Base-by-base conservation (phyloP, 1,284 basidiomycete genomes). In the Pyrrhoderma noxium region DNA sequence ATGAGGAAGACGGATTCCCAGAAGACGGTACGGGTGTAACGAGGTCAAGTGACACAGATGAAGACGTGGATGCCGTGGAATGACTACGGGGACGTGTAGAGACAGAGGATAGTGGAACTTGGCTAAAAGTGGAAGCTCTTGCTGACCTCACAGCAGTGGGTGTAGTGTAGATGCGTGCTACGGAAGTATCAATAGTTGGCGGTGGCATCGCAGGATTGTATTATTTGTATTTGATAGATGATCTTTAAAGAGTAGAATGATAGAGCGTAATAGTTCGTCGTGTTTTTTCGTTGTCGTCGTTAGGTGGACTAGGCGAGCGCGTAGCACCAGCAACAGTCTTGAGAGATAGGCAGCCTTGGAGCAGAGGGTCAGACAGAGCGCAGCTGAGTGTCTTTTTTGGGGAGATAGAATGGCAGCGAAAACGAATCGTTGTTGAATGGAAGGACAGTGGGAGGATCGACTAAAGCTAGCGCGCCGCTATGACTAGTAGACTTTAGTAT, bases 21-120 rank as follows among this genome's bases (percentile, higher is more conserved):
- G 79, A 79, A 13, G 73, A 71, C 25, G 77, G 72, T 25, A 65
- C 61, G 3, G 78, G 78, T 27, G 80, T 80, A 39, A 75, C 63
- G 46, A 76, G 66, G 27, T 77, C 77, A 38, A 77, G 62, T 4
- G 77, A 77, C 11, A 80, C 81, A 37, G 70, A 63, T 11, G 81
- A 82, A 37, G 70, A 63, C 3, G 75, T 69, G 13, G 81, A 82
- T 13, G 76, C 74, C 35, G 72, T 73, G 23, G 81, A 82, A 14
- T 66, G 61, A 57, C 72, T 79, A 16, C 53, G 53, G n/a, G 40
- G 19, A 13, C 53, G 53, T 3, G 53, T 21, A 31, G 27, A 31
- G 7, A 31, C 25, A 38, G 49, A 16, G 19, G 53, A 8, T 40
- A 18, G 21, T 38, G 41, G 21, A n/a, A 22, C 38, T 38, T 13